These are phyloP conservation scores for Trametes coccinea DNA, from an alignment of 768 basidiomycete genomes.

Conservation along the genomic window DNA sequence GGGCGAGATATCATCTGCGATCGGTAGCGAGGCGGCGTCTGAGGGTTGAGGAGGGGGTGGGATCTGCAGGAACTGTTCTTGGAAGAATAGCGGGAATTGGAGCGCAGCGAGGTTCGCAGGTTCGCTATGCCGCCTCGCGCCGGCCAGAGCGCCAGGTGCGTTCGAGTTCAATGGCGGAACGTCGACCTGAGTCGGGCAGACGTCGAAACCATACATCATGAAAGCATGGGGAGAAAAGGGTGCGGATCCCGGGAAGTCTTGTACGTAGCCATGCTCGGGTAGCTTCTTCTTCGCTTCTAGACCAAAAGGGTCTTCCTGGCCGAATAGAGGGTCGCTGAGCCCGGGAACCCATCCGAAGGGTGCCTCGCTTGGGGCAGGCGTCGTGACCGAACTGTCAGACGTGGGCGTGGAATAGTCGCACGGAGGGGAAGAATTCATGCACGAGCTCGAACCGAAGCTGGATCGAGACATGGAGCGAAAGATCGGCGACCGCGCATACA, in stretches of 20 bases:
- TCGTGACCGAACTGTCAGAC: constrained; percentile 20
- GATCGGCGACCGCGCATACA: constrained; percentile 13
- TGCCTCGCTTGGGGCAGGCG: constrained; percentile 19
- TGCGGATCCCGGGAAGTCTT: constrained; percentile 19
- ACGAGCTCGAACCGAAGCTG: constrained; percentile 16
- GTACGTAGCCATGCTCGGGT: constrained; percentile 15
- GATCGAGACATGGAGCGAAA: constrained; percentile 22
- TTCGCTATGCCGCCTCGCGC: constrained; percentile 19
- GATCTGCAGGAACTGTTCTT: constrained; percentile 7
- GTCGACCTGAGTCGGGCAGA: neutral
- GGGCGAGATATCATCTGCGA: constrained; percentile 17
- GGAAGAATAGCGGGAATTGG: constrained; percentile 13
- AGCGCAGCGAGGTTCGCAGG: constrained; percentile 18
- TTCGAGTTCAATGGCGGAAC: neutral
- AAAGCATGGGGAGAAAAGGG: constrained; percentile 11
- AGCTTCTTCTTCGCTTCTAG: constrained; percentile 11
- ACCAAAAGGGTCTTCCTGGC: constrained; percentile 2
- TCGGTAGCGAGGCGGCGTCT: constrained; percentile 11
- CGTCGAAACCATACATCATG: constrained; percentile 5
- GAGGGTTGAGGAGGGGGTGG: neutral
- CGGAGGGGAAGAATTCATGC: constrained; percentile 5
- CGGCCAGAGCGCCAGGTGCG: neutral
- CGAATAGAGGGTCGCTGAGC: neutral
- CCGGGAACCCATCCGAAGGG: constrained; percentile 10
- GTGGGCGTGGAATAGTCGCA: constrained; percentile 18